Evolutionary conservation across 2,329 filamentous ascomycete species (phyloP).

Genomic region (Hymenoscyphus linearis): DNA sequence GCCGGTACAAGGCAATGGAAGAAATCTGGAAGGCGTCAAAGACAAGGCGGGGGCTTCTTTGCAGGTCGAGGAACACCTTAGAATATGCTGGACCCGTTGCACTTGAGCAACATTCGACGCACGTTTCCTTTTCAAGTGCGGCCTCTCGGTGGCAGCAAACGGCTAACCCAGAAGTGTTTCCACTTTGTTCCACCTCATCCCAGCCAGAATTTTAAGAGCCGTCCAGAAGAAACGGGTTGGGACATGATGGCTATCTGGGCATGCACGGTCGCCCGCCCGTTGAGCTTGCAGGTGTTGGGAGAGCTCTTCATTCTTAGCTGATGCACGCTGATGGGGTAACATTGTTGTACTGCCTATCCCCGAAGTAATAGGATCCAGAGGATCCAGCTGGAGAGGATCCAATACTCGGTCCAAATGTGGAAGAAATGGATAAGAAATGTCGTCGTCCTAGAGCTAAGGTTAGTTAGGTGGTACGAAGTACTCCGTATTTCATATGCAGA

Average conservation of each 20-base stretch:
- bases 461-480: no score
- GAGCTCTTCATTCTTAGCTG: background rate
- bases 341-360: background rate
- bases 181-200: no score
- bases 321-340: no score
- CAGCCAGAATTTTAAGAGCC: background rate
- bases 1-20: background rate
- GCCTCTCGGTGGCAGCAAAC: background rate
- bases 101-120: constrained; percentile 2
- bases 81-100: background rate
- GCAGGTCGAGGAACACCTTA: background rate
- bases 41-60: background rate
- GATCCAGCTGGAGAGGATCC: no score
- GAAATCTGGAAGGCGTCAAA: background rate
- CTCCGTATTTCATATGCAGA: background rate
- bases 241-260: background rate
- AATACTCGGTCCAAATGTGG: no score
- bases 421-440: background rate
- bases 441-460: background rate
- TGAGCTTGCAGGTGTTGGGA: background rate
- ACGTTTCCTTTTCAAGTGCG: background rate
- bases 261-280: constrained; percentile 8
- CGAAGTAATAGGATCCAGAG: background rate
- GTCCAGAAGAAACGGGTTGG: background rate
- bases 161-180: background rate